Evolutionary conservation across 1,139 yeast genomes (phyloP).

Genomic region (Diutina scorzettiae): DNA sequence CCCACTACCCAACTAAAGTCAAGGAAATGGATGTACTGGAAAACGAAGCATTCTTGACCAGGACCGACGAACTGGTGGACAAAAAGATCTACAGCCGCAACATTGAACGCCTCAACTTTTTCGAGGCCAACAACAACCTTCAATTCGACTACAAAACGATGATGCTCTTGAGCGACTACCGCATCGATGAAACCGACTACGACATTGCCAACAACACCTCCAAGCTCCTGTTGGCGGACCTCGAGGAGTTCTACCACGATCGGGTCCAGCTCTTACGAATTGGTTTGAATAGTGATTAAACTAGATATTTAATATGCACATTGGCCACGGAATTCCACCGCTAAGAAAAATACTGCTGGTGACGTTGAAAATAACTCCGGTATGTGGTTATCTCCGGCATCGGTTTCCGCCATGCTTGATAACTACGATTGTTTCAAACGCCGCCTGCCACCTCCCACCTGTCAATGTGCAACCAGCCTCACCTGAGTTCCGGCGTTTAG

Average conservation of each 20-base stretch:
- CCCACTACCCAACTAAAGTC: slow-evolving; percentile 17
- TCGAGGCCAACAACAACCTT: not conserved
- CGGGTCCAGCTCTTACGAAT: not conserved
- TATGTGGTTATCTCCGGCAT: too few species aligned
- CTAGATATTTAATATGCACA: not conserved
- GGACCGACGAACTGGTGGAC: slow-evolving; percentile 3
- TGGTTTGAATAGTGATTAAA: not conserved
- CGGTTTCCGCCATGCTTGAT: too few species aligned
- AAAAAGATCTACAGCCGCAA: not conserved
- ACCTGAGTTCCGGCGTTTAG: too few species aligned
- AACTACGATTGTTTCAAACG: too few species aligned
- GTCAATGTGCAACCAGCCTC: too few species aligned
- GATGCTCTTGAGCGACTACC: slow-evolving; percentile 3
- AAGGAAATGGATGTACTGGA: not conserved
- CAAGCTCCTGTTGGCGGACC: not conserved
- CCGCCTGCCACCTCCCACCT: too few species aligned
- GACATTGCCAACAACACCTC: not conserved
- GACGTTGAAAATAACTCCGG: too few species aligned
- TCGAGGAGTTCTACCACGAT: not conserved
- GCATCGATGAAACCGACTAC: not conserved
- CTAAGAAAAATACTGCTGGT: too few species aligned
- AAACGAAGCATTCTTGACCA: not conserved
- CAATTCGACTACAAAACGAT: slow-evolving; percentile 2
- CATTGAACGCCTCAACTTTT: slow-evolving; percentile 4
- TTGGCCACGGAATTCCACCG: too few species aligned